Evolutionary conservation across 192 early-diverging fungal species (phyloP), one percentile per base, ranked within the genome.

Genomic region (Coemansia sp.): DNA sequence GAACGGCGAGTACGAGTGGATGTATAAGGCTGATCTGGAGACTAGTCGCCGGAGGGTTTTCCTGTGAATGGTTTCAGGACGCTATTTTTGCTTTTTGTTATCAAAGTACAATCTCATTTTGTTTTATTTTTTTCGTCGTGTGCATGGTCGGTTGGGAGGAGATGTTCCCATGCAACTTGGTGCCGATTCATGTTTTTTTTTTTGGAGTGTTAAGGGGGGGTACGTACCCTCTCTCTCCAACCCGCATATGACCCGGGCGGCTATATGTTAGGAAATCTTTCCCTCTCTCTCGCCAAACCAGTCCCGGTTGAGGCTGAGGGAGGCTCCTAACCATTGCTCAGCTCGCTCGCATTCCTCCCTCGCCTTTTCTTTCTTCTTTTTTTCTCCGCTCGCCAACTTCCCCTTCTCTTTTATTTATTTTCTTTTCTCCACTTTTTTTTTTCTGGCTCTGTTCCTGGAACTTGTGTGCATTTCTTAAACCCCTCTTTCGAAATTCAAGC

Each of bases 1-100:
- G 20, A 88, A 88, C 62, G 96, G 95, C 44, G 98, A 97, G 76
- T 97, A 97, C 65, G 98, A 98, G 75, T 99, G 95, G 95, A 85
- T 93, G 72, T 95, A 93, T 66, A 96, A 97, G 88, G 81, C 90
- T 2, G 91, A 93, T 68, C 85, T 96, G 89, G 94, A 95, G 76
- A 97, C 95, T 11, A 94, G 92, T 70, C 88, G 95, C 44, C 82
- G 92, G 73, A 82, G 89, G 64, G 95, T 97, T 86, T 94, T 94
- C 81, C 75, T 92, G 63, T 92, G 84, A 82, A 44, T 34, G 71
- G 29, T 77, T 48, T 13, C 41, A 36, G 74, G 22, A 13, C 31
- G 38, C 44, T 27, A 64, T 51, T 46, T 60, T 67, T 20, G 45
- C 17, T 68, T 68, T 53, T 38, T 29, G n/a, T 68, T 65, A 34